Base-by-base conservation (phyloP, 164 flowering plant genomes). In the Protea cynaroides region DNA sequence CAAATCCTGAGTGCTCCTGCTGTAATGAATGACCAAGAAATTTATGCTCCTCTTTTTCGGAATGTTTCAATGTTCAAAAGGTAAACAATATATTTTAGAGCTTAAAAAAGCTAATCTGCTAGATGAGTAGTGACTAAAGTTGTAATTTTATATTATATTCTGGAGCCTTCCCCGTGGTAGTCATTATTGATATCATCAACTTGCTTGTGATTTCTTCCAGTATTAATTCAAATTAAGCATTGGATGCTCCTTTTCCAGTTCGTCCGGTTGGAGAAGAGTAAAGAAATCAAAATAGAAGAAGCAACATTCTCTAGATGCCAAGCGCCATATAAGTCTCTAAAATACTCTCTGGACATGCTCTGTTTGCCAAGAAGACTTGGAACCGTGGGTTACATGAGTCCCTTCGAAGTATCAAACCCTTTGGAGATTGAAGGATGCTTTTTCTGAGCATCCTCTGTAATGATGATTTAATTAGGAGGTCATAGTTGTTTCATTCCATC, bases 21-120 rank as follows among this genome's bases (percentile, higher is more conserved):
- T n/a, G 49, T 60, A 36, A 60, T 25, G 46, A 65, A 67, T 59
- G 83, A 80, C 59, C 73, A 14, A 70, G 78, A 80, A 61, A 83
- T 84, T 57, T 73, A 80, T 69, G 74, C 88, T 67, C 76, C 83
- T 58, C 71, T 82, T 13, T 84, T 77, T 61, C 80, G 86, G 18
- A 84, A 84, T 62, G 69, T 84, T 61, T 84, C 88, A 67, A 79
- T 63, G 68, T 84, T 84, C 71, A 81, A 77, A 77, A 78, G 81
- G 88, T 80, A 68, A 68, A 56, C 10, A 47, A 34, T 44, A 36
- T 46, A 55, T 9, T 53, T 23, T 53, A 8, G 4, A 53, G 2
- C 25, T 4, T 50, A 15, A 7, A 50, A 1, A 53, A 8, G 14
- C 22, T 23, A 49, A 59, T 12, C n/a, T n/a, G n/a, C n/a, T 43